phyloP scores from a whole-genome alignment of 164 flowering plant genomes.

The Vitis amurensis region DNA sequence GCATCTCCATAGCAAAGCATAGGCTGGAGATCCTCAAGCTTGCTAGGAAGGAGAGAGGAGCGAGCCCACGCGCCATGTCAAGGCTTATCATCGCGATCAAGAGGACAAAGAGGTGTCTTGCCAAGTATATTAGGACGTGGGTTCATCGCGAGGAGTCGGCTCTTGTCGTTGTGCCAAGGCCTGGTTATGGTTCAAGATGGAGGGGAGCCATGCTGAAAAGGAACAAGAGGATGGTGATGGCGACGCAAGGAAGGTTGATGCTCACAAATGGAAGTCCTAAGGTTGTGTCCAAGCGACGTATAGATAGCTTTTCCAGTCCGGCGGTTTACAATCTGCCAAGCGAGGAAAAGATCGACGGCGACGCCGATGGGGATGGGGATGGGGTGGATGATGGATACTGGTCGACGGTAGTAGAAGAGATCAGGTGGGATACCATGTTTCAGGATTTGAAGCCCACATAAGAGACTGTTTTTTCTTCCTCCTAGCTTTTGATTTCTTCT shows the following conservation, averaged over 20 bases:
- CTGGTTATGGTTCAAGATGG: conserved; percentile 49
- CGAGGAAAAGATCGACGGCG: conserved; percentile 22
- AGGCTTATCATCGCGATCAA: conserved; percentile 52
- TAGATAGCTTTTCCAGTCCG: conserved; percentile 45
- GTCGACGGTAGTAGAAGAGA: conserved; percentile 42
- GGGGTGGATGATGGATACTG: conserved; percentile 39
- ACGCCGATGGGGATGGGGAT: conserved; percentile 23
- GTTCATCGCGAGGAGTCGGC: conserved; percentile 48
- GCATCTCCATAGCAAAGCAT: conserved; percentile 69
- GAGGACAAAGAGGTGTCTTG: conserved; percentile 45
- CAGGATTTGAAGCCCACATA: conserved; percentile 66
- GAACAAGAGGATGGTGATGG: conserved; percentile 34
- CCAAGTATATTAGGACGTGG: conserved; percentile 42
- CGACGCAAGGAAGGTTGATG: conserved; percentile 48
- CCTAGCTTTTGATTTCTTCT: not conserved
- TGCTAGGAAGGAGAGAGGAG: conserved; percentile 45
- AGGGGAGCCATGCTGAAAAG: conserved; percentile 61
- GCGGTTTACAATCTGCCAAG: conserved; percentile 21
- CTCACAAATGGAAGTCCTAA: conserved; percentile 48
- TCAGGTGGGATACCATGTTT: conserved; percentile 72
- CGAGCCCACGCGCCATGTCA: conserved; percentile 33
- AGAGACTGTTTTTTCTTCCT: conserved; percentile 16
- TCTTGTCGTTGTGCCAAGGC: conserved; percentile 48
- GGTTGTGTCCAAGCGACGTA: conserved; percentile 6
- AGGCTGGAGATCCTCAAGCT: conserved; percentile 72